Conservation (phyloP, 805 yeast species). For the Komagataella ulmi region DNA sequence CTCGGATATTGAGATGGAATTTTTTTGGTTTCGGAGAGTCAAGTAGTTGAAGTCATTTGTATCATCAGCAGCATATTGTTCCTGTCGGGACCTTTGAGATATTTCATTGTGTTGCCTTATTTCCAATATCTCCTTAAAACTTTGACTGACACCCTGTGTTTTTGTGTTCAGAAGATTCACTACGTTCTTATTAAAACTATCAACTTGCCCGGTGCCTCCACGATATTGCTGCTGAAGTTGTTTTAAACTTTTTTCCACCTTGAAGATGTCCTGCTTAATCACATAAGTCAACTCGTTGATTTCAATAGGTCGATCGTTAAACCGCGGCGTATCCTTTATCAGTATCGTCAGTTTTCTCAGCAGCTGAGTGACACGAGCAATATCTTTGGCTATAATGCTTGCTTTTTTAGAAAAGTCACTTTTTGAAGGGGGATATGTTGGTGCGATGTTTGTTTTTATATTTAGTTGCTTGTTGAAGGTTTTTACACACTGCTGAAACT, state of each 20-base stretch:
- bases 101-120: constrained; percentile 76
- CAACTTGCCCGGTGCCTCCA: constrained; percentile 35
- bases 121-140: constrained; percentile 82
- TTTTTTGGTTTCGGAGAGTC: constrained; percentile 10
- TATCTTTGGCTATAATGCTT: constrained; percentile 74
- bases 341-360: constrained; percentile 60
- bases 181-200: constrained; percentile 72
- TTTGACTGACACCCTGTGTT: constrained; percentile 85
- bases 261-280: constrained; percentile 75
- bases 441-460: constrained; percentile 12
- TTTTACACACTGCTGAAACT: constrained; percentile 84
- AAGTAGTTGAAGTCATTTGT: constrained; percentile 12
- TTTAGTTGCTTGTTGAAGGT: constrained; percentile 49
- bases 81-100: constrained; percentile 69
- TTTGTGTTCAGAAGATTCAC: constrained; percentile 78
- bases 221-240: constrained; percentile 36
- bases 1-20: constrained; percentile 11
- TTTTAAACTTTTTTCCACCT: constrained; percentile 59
- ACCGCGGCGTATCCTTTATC: not conserved
- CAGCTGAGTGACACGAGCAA: constrained; percentile 72
- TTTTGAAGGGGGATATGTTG: constrained; percentile 24
- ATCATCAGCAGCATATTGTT: constrained; percentile 57
- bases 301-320: constrained; percentile 50
- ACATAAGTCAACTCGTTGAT: constrained; percentile 85
- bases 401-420: constrained; percentile 65